Conservation (phyloP, 2,329 filamentous ascomycete species). For the Metarhizium robertsii region DNA sequence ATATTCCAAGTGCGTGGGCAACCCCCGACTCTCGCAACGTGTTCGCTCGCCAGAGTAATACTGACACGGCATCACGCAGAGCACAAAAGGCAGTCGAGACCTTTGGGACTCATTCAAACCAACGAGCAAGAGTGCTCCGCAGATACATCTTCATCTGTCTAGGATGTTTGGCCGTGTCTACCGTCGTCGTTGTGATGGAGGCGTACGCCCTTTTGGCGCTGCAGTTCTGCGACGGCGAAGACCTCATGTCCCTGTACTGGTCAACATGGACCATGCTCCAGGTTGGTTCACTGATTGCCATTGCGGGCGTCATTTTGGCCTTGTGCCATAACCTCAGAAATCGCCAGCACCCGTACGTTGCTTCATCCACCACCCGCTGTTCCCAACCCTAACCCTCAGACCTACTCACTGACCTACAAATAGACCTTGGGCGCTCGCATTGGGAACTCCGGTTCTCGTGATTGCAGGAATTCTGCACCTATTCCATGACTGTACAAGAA, state of each 20-base stretch:
- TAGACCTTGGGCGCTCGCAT: slow-evolving; percentile 47
- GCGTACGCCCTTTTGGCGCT: slow-evolving; percentile 43
- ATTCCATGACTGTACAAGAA: slow-evolving; percentile 30
- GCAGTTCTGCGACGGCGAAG: slow-evolving; percentile 51
- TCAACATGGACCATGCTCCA: slow-evolving; percentile 53
- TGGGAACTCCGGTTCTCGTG: slow-evolving; percentile 51
- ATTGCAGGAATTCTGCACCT: slow-evolving; percentile 45
- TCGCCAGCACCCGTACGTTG: slow-evolving; percentile 40
- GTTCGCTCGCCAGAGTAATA: not conserved
- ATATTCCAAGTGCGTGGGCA: slow-evolving; percentile 26
- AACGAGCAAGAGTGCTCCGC: slow-evolving; percentile 25
- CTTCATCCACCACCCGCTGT: too few species aligned
- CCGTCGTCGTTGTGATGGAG: slow-evolving; percentile 41
- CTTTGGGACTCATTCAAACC: slow-evolving; percentile 19
- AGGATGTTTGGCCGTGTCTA: slow-evolving; percentile 33
- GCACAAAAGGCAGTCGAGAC: slow-evolving; percentile 28
- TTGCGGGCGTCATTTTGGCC: slow-evolving; percentile 46
- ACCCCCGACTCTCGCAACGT: not conserved
- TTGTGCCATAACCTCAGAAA: slow-evolving; percentile 39
- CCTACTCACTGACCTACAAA: not conserved
- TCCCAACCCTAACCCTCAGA: not conserved
- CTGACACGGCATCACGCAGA: slow-evolving; percentile 12
- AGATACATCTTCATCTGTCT: slow-evolving; percentile 35
- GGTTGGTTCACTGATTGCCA: slow-evolving; percentile 48
- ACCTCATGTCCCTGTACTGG: slow-evolving; percentile 52